Evolutionary conservation across 1,284 basidiomycete genomes (phyloP).

Genomic region (Porodaedalea pini): DNA sequence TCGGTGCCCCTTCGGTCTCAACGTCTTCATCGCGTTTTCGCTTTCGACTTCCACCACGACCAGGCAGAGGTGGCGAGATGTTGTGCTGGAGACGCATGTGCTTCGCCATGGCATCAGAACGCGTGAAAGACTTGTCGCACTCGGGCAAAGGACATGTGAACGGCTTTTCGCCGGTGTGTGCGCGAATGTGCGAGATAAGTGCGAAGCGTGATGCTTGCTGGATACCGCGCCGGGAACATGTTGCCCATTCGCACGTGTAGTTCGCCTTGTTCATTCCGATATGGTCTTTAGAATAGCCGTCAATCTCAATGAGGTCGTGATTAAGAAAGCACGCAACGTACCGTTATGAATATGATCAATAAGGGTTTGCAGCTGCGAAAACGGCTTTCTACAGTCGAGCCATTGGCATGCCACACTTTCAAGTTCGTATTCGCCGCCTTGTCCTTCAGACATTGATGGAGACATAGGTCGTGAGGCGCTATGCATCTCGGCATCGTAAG

Average conservation of each 20-base stretch:
- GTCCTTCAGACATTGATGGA: slow-evolving; percentile 12
- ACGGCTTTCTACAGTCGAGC: slow-evolving; percentile 73
- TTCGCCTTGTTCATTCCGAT: slow-evolving; percentile 84
- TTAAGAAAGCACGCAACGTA: slow-evolving; percentile 36
- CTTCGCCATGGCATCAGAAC: slow-evolving; percentile 87
- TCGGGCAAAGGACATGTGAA: slow-evolving; percentile 86
- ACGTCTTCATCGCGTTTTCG: slow-evolving; percentile 51
- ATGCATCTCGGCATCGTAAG: slow-evolving; percentile 13
- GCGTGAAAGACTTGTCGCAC: slow-evolving; percentile 91
- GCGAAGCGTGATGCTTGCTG: slow-evolving; percentile 86
- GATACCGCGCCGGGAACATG: slow-evolving; percentile 74
- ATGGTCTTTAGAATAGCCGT: slow-evolving; percentile 47
- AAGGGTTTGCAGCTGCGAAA: slow-evolving; percentile 64
- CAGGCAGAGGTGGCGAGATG: slow-evolving; percentile 66
- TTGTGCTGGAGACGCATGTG: slow-evolving; percentile 88
- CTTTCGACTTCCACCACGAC: slow-evolving; percentile 63
- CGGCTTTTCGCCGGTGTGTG: slow-evolving; percentile 91
- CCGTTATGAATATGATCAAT: slow-evolving; percentile 79
- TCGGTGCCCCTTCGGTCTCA: slow-evolving; percentile 23
- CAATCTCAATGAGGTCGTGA: background rate
- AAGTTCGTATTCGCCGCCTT: slow-evolving; percentile 2
- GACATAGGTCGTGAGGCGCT: slow-evolving; percentile 13
- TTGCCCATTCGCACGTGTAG: slow-evolving; percentile 87
- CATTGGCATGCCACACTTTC: slow-evolving; percentile 70
- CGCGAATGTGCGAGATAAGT: slow-evolving; percentile 80